phyloP scores from a whole-genome alignment of 768 basidiomycete genomes.

The Tulasnella sp. region DNA sequence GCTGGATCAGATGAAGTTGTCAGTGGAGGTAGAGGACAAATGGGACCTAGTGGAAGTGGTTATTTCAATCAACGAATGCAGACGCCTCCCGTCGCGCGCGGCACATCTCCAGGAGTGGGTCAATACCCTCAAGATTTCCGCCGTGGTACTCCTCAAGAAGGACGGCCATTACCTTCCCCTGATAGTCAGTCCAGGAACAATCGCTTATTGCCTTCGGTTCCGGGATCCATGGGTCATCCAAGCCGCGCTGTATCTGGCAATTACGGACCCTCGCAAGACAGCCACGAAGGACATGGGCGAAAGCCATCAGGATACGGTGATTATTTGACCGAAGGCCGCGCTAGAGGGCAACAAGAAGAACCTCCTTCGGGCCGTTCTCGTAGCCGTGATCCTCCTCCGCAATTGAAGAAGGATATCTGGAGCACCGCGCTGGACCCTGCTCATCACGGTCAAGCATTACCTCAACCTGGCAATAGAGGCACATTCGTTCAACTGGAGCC shows the following conservation, averaged over 20 bases:
- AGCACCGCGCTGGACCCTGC: conserved; percentile 73
- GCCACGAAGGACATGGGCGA: not conserved
- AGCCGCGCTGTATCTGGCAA: not conserved
- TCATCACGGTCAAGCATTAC: conserved; percentile 31
- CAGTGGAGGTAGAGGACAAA: conserved; percentile 7
- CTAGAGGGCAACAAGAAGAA: conserved; percentile 15
- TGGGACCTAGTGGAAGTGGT: too few species aligned
- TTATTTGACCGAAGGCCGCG: not conserved
- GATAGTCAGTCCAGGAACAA: not conserved
- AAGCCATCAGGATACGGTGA: not conserved
- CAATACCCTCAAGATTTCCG: conserved; percentile 8
- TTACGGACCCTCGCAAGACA: not conserved
- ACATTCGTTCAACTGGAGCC: conserved; percentile 56
- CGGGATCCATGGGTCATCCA: conserved; percentile 1
- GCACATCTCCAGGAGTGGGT: not conserved
- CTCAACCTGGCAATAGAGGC: conserved; percentile 32
- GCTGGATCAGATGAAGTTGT: conserved; percentile 17
- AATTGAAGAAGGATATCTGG: conserved; percentile 66
- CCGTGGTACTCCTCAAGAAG: conserved; percentile 5
- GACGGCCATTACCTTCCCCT: conserved; percentile 9
- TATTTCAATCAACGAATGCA: not conserved
- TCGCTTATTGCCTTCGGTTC: conserved; percentile 17
- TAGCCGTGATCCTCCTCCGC: conserved; percentile 35
- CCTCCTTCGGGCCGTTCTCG: conserved; percentile 42
- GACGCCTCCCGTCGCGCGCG: too few species aligned